These are phyloP conservation scores for Datisca glomerata DNA, from an alignment of 306 rosid genomes.

Conservation along the genomic window DNA sequence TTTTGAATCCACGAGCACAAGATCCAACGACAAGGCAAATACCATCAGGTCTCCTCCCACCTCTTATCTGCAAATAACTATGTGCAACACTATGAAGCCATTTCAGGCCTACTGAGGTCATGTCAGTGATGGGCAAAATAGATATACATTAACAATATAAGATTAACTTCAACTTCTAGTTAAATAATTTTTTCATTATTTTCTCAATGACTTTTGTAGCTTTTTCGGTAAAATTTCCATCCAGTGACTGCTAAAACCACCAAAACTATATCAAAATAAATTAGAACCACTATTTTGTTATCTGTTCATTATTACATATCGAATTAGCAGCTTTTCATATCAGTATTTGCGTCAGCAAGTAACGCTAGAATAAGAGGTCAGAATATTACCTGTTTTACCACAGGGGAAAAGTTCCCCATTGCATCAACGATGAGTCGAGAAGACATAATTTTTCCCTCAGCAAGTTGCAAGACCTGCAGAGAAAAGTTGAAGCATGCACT, in stretches of 20 bases:
- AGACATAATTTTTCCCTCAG: slow-evolving; percentile 49
- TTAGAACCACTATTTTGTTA: no score
- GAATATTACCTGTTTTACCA: slow-evolving; percentile 67
- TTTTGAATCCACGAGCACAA: slow-evolving; percentile 73
- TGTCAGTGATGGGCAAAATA: no score
- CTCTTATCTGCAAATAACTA: slow-evolving; percentile 53
- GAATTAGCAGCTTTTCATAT: no score
- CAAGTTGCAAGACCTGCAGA: slow-evolving; percentile 48
- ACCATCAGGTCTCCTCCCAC: slow-evolving; percentile 85
- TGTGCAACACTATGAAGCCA: slow-evolving; percentile 15
- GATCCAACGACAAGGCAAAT: slow-evolving; percentile 91
- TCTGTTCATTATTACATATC: no score
- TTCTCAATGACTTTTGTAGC: no score
- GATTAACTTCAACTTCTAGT: no score
- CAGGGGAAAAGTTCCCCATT: slow-evolving; percentile 95
- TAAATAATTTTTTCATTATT: no score
- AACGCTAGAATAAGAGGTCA: neutral
- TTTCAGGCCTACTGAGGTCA: slow-evolving; percentile 7
- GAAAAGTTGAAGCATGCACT: slow-evolving; percentile 9
- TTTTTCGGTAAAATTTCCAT: no score
- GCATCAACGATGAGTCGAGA: slow-evolving; percentile 81
- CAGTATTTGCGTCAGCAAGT: no score
- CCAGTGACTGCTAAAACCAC: no score
- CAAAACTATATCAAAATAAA: no score
- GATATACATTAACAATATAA: no score